Percentiles rank a stretch among this genome's conserved stretches.
phyloP scores from a whole-genome alignment of 192 early-diverging fungal species.

The Geranomyces variabilis region DNA sequence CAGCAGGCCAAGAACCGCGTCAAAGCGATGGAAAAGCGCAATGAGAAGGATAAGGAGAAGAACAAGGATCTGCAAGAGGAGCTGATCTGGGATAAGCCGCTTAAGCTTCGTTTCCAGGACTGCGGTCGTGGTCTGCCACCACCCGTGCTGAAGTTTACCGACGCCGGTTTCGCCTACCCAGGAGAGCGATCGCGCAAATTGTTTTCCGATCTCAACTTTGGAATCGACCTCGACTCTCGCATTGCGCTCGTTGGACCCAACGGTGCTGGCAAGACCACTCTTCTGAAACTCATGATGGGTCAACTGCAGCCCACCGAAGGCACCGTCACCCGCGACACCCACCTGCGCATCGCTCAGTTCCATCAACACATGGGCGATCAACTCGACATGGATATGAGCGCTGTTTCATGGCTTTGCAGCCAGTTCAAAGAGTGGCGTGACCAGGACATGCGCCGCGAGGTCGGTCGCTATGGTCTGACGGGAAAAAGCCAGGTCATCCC shows the following conservation, averaged over 20 bases:
- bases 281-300: conserved; percentile 70
- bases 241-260: conserved; percentile 71
- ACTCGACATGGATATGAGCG: conserved; percentile 67
- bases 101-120: conserved; percentile 46
- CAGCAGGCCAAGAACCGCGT: conserved; percentile 32
- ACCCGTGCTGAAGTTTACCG: conserved; percentile 69
- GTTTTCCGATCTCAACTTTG: conserved; percentile 58
- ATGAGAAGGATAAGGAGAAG: conserved; percentile 36
- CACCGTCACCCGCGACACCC: conserved; percentile 67
- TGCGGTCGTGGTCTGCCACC: conserved; percentile 61
- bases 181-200: conserved; percentile 48
- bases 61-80: conserved; percentile 35
- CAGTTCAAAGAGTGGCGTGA: conserved; percentile 72
- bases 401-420: conserved; percentile 70
- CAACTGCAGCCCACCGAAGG: conserved; percentile 66
- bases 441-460: conserved; percentile 69
- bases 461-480: conserved; percentile 61
- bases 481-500: conserved; percentile 56
- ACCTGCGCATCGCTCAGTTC: conserved; percentile 75
- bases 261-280: conserved; percentile 55
- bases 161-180: conserved; percentile 70
- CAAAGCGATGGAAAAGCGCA: conserved; percentile 39
- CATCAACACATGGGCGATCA: conserved; percentile 79
- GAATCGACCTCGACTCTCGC: conserved; percentile 67
- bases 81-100: conserved; percentile 30